Evolutionary conservation across 2,329 filamentous ascomycete species (phyloP).

Genomic region (Fusarium succisae): DNA sequence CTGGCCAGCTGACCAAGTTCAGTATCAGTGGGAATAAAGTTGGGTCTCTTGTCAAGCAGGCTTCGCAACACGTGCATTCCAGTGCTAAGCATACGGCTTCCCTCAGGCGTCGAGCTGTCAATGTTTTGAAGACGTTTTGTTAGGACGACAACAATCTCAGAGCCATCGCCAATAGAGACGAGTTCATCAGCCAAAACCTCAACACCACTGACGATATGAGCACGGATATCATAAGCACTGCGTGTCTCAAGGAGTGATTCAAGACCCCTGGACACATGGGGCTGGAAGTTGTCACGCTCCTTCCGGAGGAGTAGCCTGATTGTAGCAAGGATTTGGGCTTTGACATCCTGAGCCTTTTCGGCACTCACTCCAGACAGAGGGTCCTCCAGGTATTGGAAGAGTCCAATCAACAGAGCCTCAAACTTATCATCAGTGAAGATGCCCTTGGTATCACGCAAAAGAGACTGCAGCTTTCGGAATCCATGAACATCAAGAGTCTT

Average conservation of each 20-base stretch:
- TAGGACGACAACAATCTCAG: conserved; percentile 67
- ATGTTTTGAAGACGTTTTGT: conserved; percentile 56
- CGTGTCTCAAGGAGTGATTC: conserved; percentile 73
- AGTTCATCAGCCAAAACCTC: conserved; percentile 79
- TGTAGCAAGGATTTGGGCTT: conserved; percentile 77
- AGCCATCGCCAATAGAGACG: conserved; percentile 69
- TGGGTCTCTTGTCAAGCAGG: conserved; percentile 61
- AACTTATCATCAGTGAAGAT: conserved; percentile 75
- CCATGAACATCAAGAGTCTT: conserved; percentile 82
- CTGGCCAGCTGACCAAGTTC: conserved; percentile 62
- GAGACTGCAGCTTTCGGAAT: conserved; percentile 79
- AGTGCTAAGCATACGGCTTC: conserved; percentile 66
- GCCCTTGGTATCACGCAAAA: conserved; percentile 73
- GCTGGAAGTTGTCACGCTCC: conserved; percentile 71
- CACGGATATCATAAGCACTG: conserved; percentile 71
- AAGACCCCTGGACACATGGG: conserved; percentile 74
- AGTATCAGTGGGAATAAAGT: conserved; percentile 59
- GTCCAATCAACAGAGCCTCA: conserved; percentile 70
- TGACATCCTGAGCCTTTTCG: conserved; percentile 76
- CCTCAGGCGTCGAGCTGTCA: conserved; percentile 55
- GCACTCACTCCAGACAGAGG: conserved; percentile 62
- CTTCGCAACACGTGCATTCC: conserved; percentile 70
- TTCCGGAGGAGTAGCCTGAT: conserved; percentile 77
- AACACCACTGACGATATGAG: conserved; percentile 78
- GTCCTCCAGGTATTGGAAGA: conserved; percentile 77